These are phyloP conservation scores for Phytophthora crassamura DNA, from an alignment of 352 stramenopile genomes.

Conservation along the genomic window DNA sequence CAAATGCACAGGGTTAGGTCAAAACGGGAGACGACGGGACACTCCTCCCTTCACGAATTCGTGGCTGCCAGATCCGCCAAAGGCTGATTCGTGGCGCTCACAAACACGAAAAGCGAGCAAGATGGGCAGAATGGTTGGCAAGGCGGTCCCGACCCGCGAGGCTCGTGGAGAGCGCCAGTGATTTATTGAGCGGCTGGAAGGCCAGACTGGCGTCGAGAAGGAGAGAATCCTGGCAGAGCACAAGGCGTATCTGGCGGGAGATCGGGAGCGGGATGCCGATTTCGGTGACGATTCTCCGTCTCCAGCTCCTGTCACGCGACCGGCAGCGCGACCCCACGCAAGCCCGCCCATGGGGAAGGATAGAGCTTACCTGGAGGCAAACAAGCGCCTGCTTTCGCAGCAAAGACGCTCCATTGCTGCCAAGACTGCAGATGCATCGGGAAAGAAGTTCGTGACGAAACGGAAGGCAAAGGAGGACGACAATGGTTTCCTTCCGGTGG, in stretches of 20 bases:
- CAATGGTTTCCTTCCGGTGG: slow-evolving; percentile 1
- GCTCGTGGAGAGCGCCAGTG: slow-evolving; percentile 9
- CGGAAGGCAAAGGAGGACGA: slow-evolving; percentile 2
- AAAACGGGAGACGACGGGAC: not conserved
- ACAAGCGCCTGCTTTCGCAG: not conserved
- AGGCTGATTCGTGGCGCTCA: not conserved
- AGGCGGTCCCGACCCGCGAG: not conserved
- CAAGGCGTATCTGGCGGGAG: not conserved
- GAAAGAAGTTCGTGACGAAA: not conserved
- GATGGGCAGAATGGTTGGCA: not conserved
- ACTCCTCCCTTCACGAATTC: not conserved
- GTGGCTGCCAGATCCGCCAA: slow-evolving; percentile 2
- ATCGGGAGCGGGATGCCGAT: not conserved
- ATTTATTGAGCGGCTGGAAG: not conserved
- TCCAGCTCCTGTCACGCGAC: too few relatives aligned
- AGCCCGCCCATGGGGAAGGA: slow-evolving; percentile 5
- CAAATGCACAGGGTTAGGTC: slow-evolving; percentile 12
- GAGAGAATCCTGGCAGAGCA: not conserved
- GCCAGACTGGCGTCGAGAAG: not conserved
- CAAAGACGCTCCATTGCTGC: not conserved
- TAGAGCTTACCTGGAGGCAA: not conserved
- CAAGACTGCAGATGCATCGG: not conserved
- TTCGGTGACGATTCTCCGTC: not conserved
- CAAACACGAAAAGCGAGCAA: not conserved
- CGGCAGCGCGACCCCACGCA: not conserved